Evolutionary conservation across 1,284 basidiomycete genomes (phyloP), one percentile per base, ranked within the genome.

Genomic region (Rhodotorula mucilaginosa): DNA sequence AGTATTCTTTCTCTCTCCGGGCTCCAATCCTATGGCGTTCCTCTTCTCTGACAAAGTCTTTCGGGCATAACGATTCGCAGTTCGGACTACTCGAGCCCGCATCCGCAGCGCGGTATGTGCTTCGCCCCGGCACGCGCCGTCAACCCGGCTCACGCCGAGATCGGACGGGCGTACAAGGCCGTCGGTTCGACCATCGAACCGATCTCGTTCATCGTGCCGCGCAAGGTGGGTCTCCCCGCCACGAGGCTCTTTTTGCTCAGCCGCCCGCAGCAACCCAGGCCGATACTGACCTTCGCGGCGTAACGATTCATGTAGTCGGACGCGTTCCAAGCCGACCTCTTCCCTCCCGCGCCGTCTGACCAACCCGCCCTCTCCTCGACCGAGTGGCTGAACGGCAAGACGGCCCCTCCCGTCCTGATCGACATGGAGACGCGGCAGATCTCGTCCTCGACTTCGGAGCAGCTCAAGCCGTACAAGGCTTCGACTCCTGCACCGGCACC

Each of bases 51-150:
- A 44, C 39, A 39, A 39, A 44, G 39, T 44, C 39, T 13, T 1
- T 44, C 39, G 34, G 39, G 39, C 5, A 39, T 39, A 12, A 4
- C 29, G 2, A 16, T 69, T 23, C 18, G 5, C 61, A 77, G 76
- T 10, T 87, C 88, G 61, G 95, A 98, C 80, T 88, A 94, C 86
- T 93, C 96, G 82, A 91, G 91, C 5, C 86, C 87, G 49, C 92
- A 95, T 69, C 95, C 96, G 52, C 92, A 97, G 82, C 91, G 95
- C 61, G 97, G 97, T 23, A 91, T 98, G 87, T 92, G 91, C 77
- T 96, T 98, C 88, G 86, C 97, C 47, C 95, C 93, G 10, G 88
- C 95, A 44, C 90, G 94, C 60, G 88, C 91, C 0, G 87, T 98
- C 76, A 92, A 88, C 79, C 90, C 95, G 26, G 83, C 87, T 51